Conservation (phyloP, 164 flowering plant genomes). For the Chimonanthus salicifolius region DNA sequence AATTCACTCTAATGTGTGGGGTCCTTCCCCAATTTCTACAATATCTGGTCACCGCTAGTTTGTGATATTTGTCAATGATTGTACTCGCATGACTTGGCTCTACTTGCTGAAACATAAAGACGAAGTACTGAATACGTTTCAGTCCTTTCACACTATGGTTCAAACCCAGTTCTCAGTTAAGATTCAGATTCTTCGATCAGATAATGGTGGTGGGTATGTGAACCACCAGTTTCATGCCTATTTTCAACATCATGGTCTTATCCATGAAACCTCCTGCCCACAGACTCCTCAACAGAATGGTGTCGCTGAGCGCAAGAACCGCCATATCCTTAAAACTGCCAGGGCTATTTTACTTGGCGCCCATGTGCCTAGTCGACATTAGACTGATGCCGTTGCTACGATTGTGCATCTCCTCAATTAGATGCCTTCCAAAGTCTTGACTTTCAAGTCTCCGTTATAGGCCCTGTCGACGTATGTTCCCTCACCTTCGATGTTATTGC, state of each 20-base stretch:
- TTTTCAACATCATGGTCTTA: neutral
- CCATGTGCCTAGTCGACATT: neutral
- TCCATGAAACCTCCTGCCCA: constrained; percentile 3
- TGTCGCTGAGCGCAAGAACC: neutral
- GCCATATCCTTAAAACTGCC: neutral
- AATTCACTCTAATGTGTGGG: too few species aligned
- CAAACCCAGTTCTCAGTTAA: neutral
- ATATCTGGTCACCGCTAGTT: constrained; percentile 1
- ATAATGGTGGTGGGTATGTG: constrained; percentile 1
- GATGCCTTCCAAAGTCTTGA: too few species aligned
- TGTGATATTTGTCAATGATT: constrained; percentile 7
- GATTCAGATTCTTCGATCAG: neutral
- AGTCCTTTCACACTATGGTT: neutral
- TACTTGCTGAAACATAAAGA: neutral
- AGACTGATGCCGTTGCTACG: neutral
- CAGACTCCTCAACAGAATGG: constrained; percentile 1
- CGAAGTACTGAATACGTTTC: neutral
- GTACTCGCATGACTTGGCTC: constrained; percentile 7
- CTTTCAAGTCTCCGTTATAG: too few species aligned
- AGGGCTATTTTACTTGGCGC: neutral
- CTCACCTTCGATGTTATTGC: too few species aligned
- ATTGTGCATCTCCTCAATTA: neutral
- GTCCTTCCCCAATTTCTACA: neutral
- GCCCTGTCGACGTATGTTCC: too few species aligned
- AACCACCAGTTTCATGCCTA: neutral